A percentile compares a stretch with the other conserved stretches of the same genome.
Evolutionary conservation across 2,329 filamentous ascomycete genomes (phyloP).

Genomic region (Ceratocystis ficicola): DNA sequence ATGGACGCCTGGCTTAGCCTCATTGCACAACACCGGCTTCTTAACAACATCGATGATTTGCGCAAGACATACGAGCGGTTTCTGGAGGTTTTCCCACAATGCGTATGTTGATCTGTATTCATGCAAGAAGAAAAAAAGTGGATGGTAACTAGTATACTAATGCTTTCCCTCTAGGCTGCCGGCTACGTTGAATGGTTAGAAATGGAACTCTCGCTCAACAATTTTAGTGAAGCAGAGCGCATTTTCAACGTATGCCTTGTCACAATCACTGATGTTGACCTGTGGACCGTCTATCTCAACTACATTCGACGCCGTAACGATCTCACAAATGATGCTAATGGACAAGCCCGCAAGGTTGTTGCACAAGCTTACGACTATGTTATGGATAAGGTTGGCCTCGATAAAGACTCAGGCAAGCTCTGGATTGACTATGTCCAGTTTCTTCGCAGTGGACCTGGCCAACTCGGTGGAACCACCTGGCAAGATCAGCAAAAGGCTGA

Average conservation of each 20-base stretch:
- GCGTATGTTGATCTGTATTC: constrained; percentile 51
- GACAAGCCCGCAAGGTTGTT: constrained; percentile 65
- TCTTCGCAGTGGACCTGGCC: constrained; percentile 74
- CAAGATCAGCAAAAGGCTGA: constrained; percentile 99
- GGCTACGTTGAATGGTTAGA: constrained; percentile 81
- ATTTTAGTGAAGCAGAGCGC: constrained; percentile 65
- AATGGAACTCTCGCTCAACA: constrained; percentile 79
- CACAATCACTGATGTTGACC: constrained; percentile 65
- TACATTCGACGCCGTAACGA: constrained; percentile 90
- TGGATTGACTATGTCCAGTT: constrained; percentile 96
- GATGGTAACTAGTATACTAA: not conserved
- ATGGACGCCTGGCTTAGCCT: constrained; percentile 82
- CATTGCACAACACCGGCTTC: constrained; percentile 71
- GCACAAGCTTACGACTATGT: constrained; percentile 86
- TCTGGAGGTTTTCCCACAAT: constrained; percentile 74
- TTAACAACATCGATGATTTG: constrained; percentile 69
- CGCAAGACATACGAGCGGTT: constrained; percentile 76
- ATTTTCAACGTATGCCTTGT: constrained; percentile 74
- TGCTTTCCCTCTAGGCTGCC: constrained; percentile 55
- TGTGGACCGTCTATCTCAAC: constrained; percentile 90
- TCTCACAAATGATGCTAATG: constrained; percentile 61
- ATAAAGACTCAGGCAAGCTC: constrained; percentile 76
- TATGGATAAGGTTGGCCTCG: constrained; percentile 75
- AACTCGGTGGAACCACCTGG: constrained; percentile 76
- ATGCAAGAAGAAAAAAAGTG: constrained; percentile 22